Percentiles rank a stretch among this genome's conserved stretches.
These are phyloP conservation scores for Linnemannia schmuckeri DNA, from an alignment of 192 early-diverging fungal species.

Conservation along the genomic window DNA sequence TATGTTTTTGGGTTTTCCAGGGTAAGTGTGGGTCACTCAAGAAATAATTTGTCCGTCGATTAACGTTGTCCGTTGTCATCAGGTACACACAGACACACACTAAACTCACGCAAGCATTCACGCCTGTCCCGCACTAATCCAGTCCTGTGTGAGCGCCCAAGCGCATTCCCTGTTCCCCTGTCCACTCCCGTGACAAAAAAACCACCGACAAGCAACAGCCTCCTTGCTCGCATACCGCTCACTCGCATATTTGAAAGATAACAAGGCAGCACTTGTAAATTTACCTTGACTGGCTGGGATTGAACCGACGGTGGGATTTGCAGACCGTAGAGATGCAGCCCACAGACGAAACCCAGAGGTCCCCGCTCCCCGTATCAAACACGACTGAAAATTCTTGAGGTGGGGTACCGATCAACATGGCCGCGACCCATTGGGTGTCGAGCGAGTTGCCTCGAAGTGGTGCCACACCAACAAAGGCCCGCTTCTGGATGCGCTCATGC, in stretches of 20 bases:
- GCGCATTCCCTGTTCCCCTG: no score
- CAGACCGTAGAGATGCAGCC: constrained; percentile 63
- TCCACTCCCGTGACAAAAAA: no score
- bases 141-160: no score
- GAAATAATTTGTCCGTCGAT: neutral
- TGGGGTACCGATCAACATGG: constrained; percentile 64
- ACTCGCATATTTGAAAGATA: neutral
- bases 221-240: no score
- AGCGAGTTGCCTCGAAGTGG: constrained; percentile 46
- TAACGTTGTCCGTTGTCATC: no score
- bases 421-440: constrained; percentile 54
- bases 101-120: no score
- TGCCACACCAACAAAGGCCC: constrained; percentile 44
- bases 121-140: no score
- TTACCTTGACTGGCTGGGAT: constrained; percentile 57
- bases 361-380: constrained; percentile 72
- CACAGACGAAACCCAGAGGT: constrained; percentile 69
- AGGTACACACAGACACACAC: no score
- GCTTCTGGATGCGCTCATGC: constrained; percentile 18
- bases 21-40: neutral
- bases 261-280: neutral
- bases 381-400: constrained; percentile 68
- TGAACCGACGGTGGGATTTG: constrained; percentile 59
- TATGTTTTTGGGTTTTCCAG: neutral
- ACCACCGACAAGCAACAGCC: no score